Evolutionary conservation across 345 rosid genomes (phyloP), one percentile per base, ranked within the genome.

Genomic region (Camelina hispida): DNA sequence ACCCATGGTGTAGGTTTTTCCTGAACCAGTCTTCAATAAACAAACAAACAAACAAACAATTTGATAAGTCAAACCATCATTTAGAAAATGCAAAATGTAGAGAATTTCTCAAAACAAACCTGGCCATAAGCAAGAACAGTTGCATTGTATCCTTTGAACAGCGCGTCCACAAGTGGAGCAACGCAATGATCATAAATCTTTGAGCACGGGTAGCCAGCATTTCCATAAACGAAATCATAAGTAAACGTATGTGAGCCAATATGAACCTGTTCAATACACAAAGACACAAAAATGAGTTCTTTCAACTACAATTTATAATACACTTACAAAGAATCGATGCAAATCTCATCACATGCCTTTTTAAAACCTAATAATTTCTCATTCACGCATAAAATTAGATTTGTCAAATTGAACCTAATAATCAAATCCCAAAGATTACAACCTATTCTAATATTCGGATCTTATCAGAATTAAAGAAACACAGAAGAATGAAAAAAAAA

Each of bases 121-220:
- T 89, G 99, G 47, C 99, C 99, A 32, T 95, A 95, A 18, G 99
- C 99, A 1, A 95, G 92, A 68, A 92, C 97, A 0, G 99, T 95
- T 7, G 99, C 99, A 55, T 92, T 95, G 34, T 95, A 92, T 43
- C 99, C 99, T 79, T 76, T 84, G 46, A 89, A 87, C 3, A 95
- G 76, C 0, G 99, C 99, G 14, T 90, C 99, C 11, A 95, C 91
- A 4, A 95, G 87, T 2, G 98, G 97, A 66, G 97, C 90, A 17
- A 88, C 96, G 32, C 96, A 89, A 59, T 87, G 93, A 38, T 85
- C 77, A 17, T 83, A 95, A 23, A 95, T 78, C 9, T 67, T 51
- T 7, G 78, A 57, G 37, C 88, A 85, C 2, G 91, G 85, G 4
- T 82, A 84, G 12, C 85, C 93, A 4, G 65, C 72, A 38, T 77